Evolutionary conservation across 768 basidiomycete species (phyloP).

Genomic region (Leccinum longicurvipes): DNA sequence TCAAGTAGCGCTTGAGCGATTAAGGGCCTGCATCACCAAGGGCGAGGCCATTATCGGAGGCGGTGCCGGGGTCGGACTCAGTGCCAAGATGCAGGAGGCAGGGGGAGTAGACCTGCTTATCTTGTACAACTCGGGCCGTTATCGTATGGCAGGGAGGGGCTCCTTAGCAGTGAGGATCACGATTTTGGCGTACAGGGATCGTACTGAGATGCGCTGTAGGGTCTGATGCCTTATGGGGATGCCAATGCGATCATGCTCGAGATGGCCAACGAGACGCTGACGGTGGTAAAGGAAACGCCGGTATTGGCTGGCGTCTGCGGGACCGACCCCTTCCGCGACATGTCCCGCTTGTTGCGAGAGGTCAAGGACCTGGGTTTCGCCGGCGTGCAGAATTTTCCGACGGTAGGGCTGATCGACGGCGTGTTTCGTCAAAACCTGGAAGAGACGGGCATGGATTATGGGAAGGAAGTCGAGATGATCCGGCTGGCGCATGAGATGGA

Average conservation of each 20-base stretch:
- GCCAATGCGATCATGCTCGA: conserved; percentile 29
- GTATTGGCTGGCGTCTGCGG: conserved; percentile 29
- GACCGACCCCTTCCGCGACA: conserved; percentile 29
- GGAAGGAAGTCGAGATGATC: conserved; percentile 31
- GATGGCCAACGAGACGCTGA: conserved; percentile 28
- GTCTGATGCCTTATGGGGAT: conserved; percentile 29
- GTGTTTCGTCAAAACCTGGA: conserved; percentile 29
- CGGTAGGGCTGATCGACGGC: conserved; percentile 27
- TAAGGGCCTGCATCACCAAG: conserved; percentile 11
- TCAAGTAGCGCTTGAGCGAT: conserved; percentile 10
- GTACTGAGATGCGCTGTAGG: conserved; percentile 6
- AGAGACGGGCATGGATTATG: conserved; percentile 31
- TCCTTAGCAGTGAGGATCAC: conserved; percentile 24
- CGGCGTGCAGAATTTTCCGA: conserved; percentile 30
- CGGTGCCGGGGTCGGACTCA: conserved; percentile 26
- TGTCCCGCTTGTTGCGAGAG: conserved; percentile 20
- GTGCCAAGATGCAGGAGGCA: conserved; percentile 27
- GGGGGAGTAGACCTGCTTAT: conserved; percentile 27
- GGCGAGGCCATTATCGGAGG: conserved; percentile 26
- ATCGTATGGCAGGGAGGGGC: conserved; percentile 31
- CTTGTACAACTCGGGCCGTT: conserved; percentile 31
- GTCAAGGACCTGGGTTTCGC: conserved; percentile 26
- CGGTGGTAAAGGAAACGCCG: conserved; percentile 26
- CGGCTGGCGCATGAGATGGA: conserved; percentile 21
- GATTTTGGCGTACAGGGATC: background rate